A percentile compares a stretch with the other conserved stretches of the same genome.
phyloP scores from a whole-genome alignment of 2,329 filamentous ascomycete species.

The Fusarium mangiferae region DNA sequence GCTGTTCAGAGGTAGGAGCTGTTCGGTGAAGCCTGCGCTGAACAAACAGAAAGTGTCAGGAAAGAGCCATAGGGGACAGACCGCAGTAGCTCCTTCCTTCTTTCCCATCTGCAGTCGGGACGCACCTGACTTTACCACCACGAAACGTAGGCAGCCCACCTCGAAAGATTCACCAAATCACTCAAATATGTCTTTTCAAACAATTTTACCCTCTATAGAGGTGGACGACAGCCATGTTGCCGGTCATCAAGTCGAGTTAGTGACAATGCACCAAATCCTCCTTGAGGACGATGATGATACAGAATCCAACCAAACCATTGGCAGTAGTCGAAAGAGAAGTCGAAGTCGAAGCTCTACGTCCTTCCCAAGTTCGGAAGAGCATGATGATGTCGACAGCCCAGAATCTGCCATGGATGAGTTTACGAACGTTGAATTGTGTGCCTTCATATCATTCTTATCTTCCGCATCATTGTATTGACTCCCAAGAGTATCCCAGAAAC shows the following conservation, averaged over 20 bases:
- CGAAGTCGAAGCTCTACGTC: not conserved
- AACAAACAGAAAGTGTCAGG: not conserved
- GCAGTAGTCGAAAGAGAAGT: not conserved
- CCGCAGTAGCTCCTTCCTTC: conserved; percentile 3
- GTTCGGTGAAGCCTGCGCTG: not conserved
- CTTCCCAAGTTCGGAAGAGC: not conserved
- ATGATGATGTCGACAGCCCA: not conserved
- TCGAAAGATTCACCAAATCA: no score
- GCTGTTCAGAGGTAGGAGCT: not conserved
- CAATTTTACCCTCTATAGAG: not conserved
- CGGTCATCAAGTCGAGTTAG: not conserved
- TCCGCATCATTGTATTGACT: not conserved
- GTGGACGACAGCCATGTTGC: not conserved
- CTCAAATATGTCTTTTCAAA: not conserved
- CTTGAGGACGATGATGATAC: not conserved
- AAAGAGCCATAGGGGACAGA: not conserved
- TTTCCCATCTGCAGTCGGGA: not conserved
- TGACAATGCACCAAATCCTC: not conserved
- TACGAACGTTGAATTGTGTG: conserved; percentile 29
- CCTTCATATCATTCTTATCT: rapidly evolving
- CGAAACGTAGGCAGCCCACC: not conserved
- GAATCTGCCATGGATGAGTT: conserved; percentile 25
- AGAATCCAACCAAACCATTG: not conserved
- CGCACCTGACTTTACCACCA: not conserved
- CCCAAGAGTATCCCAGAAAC: conserved; percentile 34